Evolutionary conservation across 176 grass and related monocot species (phyloP).

Genomic region (Tillandsia leiboldiana): DNA sequence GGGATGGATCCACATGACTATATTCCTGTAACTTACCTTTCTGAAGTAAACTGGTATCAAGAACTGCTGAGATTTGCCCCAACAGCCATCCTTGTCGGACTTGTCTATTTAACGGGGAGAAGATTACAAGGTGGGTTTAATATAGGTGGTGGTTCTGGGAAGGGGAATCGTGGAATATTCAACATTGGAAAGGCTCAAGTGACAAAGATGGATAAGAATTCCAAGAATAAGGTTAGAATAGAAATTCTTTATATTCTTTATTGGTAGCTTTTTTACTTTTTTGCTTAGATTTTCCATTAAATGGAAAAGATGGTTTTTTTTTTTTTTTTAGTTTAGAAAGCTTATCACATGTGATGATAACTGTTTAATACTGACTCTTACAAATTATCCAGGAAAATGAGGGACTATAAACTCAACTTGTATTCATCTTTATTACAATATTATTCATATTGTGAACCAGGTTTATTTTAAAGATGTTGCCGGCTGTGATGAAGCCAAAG

Average conservation of each 20-base stretch:
- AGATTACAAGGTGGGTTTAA: conserved; percentile 59
- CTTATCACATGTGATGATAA: background rate
- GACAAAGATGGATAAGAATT: conserved; percentile 92
- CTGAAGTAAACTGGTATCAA: conserved; percentile 56
- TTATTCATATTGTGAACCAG: conserved; percentile 32
- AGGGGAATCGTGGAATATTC: conserved; percentile 49
- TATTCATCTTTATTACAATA: background rate
- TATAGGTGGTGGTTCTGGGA: conserved; percentile 56
- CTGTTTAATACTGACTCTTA: background rate
- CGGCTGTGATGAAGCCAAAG: conserved; percentile 94
- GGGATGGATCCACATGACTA: conserved; percentile 70
- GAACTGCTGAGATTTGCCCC: conserved; percentile 57
- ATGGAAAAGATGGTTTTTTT: background rate
- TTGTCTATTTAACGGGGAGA: conserved; percentile 47
- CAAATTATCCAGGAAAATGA: too few relatives aligned
- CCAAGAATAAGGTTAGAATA: conserved; percentile 67
- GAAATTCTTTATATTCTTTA: background rate
- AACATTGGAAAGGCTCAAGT: conserved; percentile 79
- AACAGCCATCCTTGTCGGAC: conserved; percentile 45
- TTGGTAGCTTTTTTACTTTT: background rate
- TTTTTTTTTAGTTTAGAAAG: background rate
- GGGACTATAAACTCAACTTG: too few relatives aligned
- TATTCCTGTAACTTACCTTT: conserved; percentile 64
- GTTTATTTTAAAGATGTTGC: conserved; percentile 94
- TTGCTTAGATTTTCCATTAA: background rate